Conservation (phyloP, 371 early-diverging fungal genomes). For the Syncephalastrum monosporum region DNA sequence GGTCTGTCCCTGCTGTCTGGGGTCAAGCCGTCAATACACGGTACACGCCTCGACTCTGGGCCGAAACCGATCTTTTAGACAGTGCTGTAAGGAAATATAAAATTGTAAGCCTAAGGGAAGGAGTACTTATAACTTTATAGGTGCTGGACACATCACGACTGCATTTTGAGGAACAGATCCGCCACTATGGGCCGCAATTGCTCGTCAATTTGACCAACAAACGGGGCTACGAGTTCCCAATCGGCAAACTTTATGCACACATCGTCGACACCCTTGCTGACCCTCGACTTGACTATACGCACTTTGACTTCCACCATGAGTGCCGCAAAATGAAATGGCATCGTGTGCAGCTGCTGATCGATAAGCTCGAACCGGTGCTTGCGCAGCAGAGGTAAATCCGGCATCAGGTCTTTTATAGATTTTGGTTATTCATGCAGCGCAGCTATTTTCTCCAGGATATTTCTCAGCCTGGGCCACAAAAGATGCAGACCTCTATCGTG, state of each 20-base stretch:
- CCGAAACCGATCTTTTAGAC: conserved; percentile 38
- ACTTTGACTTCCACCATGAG: conserved; percentile 97
- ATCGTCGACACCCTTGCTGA: conserved; percentile 48
- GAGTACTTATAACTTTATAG: conserved; percentile 10
- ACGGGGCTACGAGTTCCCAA: conserved; percentile 79
- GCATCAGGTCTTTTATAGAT: neutral
- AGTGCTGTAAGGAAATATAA: neutral
- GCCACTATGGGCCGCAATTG: conserved; percentile 75
- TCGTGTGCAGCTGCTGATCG: conserved; percentile 72
- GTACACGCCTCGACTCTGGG: conserved; percentile 85
- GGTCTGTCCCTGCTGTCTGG: conserved; percentile 98
- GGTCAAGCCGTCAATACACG: conserved; percentile 84
- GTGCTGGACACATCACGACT: conserved; percentile 44
- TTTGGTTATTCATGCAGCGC: neutral
- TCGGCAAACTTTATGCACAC: conserved; percentile 73
- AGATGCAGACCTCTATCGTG: conserved; percentile 77
- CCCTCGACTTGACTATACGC: conserved; percentile 65
- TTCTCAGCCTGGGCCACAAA: conserved; percentile 6
- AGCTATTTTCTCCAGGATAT: conserved; percentile 2
- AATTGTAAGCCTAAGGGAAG: neutral
- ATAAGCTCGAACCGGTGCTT: conserved; percentile 64
- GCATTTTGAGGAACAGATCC: conserved; percentile 71
- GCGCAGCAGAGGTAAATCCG: conserved; percentile 61
- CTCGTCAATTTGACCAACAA: conserved; percentile 90
- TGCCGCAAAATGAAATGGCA: conserved; percentile 90